Evolutionary conservation across 2,329 filamentous ascomycete genomes (phyloP).

Genomic region (Sporothrix brunneoviolacea): DNA sequence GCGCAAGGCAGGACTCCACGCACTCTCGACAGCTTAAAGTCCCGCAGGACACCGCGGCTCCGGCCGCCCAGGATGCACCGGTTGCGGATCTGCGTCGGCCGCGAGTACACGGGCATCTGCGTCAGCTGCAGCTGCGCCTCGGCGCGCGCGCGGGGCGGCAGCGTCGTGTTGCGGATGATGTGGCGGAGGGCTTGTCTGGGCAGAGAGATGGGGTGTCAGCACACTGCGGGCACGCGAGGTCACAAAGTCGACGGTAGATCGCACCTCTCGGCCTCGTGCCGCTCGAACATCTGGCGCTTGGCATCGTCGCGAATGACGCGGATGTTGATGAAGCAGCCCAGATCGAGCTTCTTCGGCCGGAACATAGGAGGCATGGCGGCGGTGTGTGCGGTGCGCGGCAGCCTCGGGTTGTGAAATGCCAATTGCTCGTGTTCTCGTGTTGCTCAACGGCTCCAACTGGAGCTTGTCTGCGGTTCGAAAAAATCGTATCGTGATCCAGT

Average conservation of each 20-base stretch:
- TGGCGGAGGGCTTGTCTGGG: conserved; percentile 84
- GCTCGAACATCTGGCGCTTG: conserved; percentile 87
- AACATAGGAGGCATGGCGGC: conserved; percentile 49
- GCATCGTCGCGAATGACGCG: conserved; percentile 89
- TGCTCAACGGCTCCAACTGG: too few species aligned
- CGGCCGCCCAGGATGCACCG: conserved; percentile 89
- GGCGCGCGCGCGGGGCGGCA: conserved; percentile 73
- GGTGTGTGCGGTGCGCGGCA: not conserved
- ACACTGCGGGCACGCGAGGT: not conserved
- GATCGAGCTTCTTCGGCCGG: conserved; percentile 80
- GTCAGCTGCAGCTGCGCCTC: conserved; percentile 89
- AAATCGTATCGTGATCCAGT: too few species aligned
- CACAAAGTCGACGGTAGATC: conserved; percentile 10
- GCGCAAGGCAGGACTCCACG: not conserved
- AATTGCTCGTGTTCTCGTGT: too few species aligned
- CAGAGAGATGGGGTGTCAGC: not conserved
- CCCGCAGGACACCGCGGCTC: conserved; percentile 79
- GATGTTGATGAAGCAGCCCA: conserved; percentile 81
- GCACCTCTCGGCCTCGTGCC: conserved; percentile 83
- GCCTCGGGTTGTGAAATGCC: not conserved
- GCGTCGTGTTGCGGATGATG: conserved; percentile 85
- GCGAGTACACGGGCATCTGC: conserved; percentile 94
- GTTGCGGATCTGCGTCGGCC: conserved; percentile 89
- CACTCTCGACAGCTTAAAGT: conserved; percentile 87
- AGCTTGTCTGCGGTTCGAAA: too few species aligned